A percentile compares a stretch with the other conserved stretches of the same genome.
phyloP scores from a whole-genome alignment of 306 rosid species.

The Cercis canadensis region DNA sequence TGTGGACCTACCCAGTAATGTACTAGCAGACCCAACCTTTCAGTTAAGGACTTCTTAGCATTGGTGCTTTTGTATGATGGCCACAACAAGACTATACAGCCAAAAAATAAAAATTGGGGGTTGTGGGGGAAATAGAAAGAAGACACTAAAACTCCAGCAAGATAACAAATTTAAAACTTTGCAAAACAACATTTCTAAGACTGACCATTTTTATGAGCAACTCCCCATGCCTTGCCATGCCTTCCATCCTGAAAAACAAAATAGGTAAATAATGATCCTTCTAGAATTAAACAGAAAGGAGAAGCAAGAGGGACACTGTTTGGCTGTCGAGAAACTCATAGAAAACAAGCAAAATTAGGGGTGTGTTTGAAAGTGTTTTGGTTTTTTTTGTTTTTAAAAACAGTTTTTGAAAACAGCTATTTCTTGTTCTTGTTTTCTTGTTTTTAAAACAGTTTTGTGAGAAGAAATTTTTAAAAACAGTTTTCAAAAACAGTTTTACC shows the following conservation, averaged over 20 bases:
- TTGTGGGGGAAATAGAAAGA: background rate
- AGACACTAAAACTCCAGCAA: background rate
- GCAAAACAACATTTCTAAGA: slow-evolving; percentile 3
- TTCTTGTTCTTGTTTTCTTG: no score
- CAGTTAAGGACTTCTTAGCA: background rate
- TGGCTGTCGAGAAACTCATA: background rate
- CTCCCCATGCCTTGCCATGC: slow-evolving; percentile 98
- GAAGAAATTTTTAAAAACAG: no score
- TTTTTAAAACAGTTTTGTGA: no score
- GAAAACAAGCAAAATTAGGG: background rate
- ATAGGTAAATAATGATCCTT: slow-evolving; percentile 36
- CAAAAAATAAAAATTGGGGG: background rate
- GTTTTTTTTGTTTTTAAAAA: no score
- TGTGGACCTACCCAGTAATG: background rate
- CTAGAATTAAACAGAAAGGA: background rate
- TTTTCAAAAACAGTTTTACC: no score
- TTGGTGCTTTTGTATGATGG: background rate
- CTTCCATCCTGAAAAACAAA: slow-evolving; percentile 68
- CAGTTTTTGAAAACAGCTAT: no score
- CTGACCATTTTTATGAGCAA: slow-evolving; percentile 83
- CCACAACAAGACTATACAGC: background rate
- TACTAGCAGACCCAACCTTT: background rate
- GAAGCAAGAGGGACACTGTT: background rate
- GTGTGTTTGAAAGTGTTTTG: no score
- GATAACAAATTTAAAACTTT: background rate